Evolutionary conservation across 495 filamentous ascomycete genomes (phyloP).

Genomic region (Polyplosphaeria fusca): DNA sequence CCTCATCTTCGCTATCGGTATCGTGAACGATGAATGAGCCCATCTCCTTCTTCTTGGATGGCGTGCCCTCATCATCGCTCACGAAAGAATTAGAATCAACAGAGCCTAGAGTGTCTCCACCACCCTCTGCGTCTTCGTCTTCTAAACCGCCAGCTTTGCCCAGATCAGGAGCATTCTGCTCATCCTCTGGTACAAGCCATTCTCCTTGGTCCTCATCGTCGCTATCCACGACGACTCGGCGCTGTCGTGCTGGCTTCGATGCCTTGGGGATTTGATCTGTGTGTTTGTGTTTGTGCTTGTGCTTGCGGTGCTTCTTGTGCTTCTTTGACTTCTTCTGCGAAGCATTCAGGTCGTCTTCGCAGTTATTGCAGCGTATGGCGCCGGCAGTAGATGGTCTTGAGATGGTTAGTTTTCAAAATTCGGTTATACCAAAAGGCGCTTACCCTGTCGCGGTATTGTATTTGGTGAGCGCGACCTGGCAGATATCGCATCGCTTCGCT

Average conservation of each 20-base stretch:
- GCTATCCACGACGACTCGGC: constrained; percentile 37
- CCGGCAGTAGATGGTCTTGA: too few species aligned
- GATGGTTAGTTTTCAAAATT: too few species aligned
- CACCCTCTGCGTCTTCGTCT: constrained; percentile 83
- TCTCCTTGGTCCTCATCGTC: constrained; percentile 56
- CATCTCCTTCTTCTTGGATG: constrained; percentile 32
- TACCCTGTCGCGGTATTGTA: constrained; percentile 54
- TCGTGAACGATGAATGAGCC: constrained; percentile 29
- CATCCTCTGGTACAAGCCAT: constrained; percentile 68
- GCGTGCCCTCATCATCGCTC: constrained; percentile 45
- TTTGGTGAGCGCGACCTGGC: constrained; percentile 64
- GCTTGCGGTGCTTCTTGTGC: constrained; percentile 43
- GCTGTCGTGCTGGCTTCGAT: constrained; percentile 26
- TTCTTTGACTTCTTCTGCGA: constrained; percentile 47
- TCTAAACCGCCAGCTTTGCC: constrained; percentile 78
- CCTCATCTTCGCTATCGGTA: constrained; percentile 30
- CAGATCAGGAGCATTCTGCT: constrained; percentile 56
- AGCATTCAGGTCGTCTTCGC: constrained; percentile 61
- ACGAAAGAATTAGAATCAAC: constrained; percentile 52
- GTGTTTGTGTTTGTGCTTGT: constrained; percentile 11
- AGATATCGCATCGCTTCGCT: constrained; percentile 84
- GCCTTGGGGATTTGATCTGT: constrained; percentile 41
- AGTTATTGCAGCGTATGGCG: constrained; percentile 66
- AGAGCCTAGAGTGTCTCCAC: constrained; percentile 70
- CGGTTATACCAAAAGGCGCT: too few species aligned